phyloP scores from a whole-genome alignment of 768 basidiomycete genomes.

The Rhizopogon roseolus region DNA sequence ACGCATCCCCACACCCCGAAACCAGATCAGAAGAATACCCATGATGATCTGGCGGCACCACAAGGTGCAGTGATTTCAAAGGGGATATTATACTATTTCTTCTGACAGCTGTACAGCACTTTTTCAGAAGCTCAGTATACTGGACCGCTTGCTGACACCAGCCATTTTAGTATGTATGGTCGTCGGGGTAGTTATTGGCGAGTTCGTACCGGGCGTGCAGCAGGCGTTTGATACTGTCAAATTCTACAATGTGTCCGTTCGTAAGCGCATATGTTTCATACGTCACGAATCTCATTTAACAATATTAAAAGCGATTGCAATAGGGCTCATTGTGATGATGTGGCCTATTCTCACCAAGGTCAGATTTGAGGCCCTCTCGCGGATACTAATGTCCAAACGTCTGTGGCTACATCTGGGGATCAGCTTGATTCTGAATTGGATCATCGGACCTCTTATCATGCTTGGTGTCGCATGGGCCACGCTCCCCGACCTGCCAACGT shows the following conservation, averaged over 20 bases:
- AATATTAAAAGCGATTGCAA: conserved; percentile 57
- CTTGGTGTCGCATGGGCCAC: conserved; percentile 84
- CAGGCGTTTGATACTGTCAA: conserved; percentile 56
- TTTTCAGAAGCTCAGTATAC: conserved; percentile 39
- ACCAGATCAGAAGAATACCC: not conserved
- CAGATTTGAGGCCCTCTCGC: conserved; percentile 67
- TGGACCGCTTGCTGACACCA: conserved; percentile 61
- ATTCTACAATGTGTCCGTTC: conserved; percentile 70
- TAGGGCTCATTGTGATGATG: conserved; percentile 86
- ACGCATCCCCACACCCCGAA: not conserved
- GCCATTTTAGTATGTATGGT: conserved; percentile 72
- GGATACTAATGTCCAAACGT: conserved; percentile 42
- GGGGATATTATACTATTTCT: not conserved
- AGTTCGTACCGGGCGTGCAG: conserved; percentile 56
- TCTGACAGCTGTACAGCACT: conserved; percentile 19
- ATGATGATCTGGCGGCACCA: not conserved
- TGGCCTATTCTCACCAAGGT: conserved; percentile 79
- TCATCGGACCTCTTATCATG: conserved; percentile 79
- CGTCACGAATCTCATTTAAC: not conserved
- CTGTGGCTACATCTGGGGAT: conserved; percentile 69
- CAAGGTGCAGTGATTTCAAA: not conserved
- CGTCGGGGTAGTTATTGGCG: conserved; percentile 69
- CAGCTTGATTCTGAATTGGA: conserved; percentile 74
- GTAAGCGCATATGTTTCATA: conserved; percentile 36
- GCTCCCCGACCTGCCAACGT: conserved; percentile 70